A percentile compares a stretch with the other conserved stretches of the same genome.
Evolutionary conservation across 1,284 basidiomycete species (phyloP).

Genomic region (Earliella scabrosa): DNA sequence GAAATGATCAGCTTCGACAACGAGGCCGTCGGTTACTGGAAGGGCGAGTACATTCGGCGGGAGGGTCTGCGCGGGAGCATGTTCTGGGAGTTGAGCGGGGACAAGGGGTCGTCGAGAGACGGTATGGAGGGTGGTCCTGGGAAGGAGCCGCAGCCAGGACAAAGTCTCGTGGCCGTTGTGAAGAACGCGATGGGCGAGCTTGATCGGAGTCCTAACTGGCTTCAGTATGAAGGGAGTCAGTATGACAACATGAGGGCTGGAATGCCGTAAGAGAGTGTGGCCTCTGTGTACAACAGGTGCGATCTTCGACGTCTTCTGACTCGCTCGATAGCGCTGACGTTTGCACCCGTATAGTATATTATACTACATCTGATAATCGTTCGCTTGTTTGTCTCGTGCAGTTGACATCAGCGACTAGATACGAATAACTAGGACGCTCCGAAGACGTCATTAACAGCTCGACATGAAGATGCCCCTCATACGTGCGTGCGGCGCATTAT

Average conservation of each 20-base stretch:
- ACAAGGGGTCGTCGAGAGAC: constrained; percentile 67
- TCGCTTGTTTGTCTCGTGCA: no score
- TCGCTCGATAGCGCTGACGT: constrained; percentile 4
- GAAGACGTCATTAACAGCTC: no score
- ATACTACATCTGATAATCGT: constrained; percentile 15
- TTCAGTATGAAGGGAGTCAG: constrained; percentile 70
- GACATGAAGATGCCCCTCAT: no score
- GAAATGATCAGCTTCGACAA: constrained; percentile 86
- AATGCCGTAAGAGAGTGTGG: constrained; percentile 42
- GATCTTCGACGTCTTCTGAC: not conserved
- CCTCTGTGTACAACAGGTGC: constrained; percentile 14
- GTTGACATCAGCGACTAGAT: no score
- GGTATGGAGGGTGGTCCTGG: constrained; percentile 64
- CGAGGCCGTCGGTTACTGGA: constrained; percentile 68
- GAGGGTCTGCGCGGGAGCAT: constrained; percentile 80
- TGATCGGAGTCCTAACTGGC: constrained; percentile 70
- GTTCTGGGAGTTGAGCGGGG: constrained; percentile 87
- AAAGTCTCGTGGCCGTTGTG: constrained; percentile 68
- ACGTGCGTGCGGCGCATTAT: no score
- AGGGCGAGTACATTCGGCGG: constrained; percentile 76
- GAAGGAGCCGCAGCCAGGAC: constrained; percentile 38
- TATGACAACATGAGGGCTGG: constrained; percentile 81
- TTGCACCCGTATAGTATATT: not conserved
- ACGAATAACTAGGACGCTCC: no score
- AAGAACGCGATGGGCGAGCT: constrained; percentile 79